Evolutionary conservation across 1,284 basidiomycete genomes (phyloP), one percentile per base, ranked within the genome.

Genomic region (Fomitopsis pinicola): DNA sequence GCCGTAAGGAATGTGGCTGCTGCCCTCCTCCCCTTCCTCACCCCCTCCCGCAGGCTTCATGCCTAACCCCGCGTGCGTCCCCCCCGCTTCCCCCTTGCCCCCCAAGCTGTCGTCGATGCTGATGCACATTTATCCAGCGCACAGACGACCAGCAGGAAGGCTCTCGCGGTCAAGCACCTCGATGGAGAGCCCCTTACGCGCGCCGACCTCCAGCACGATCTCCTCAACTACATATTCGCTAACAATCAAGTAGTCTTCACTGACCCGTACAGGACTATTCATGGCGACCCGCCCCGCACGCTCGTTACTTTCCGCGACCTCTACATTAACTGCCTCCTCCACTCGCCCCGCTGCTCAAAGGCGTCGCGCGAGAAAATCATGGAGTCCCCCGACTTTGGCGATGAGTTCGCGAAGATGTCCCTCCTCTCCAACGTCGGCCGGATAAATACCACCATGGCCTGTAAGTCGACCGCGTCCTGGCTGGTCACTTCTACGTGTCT

Each of bases 371-470:
- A 95, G 71, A 94, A 93, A 75, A 89, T 95, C 81, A 71, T 85
- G 52, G 88, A 91, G 59, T 89, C 85, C 1, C 89, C 90, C 38
- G 84, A 85, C 17, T 96, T 94, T 72, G 90, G 87, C 3, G 78
- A 88, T 60, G 93, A 94, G 74, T 86, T 94, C 66, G 90, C 87
- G 57, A 95, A 92, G 78, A 84, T 95, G 50, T 90, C 91, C 46
- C 78, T 97, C 33, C 80, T 97, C 52, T 92, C 94, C 56, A 97
- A 97, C 69, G 89, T 95, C 55, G 94, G 94, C n/a, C 81, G 94
- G 61, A 93, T 97, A 73, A 97, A 96, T 72, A 96, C 94, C 28
- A 96, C 95, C 36, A 89, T 95, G 83, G 94, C 94, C 61, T 96
- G 92, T 94, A 73, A 80, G 88, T 77, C 9, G 19, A 45, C 35